Percentiles rank a stretch among this genome's conserved stretches.
phyloP scores from a whole-genome alignment of 1,139 yeast genomes.

The Candida freyschussii region DNA sequence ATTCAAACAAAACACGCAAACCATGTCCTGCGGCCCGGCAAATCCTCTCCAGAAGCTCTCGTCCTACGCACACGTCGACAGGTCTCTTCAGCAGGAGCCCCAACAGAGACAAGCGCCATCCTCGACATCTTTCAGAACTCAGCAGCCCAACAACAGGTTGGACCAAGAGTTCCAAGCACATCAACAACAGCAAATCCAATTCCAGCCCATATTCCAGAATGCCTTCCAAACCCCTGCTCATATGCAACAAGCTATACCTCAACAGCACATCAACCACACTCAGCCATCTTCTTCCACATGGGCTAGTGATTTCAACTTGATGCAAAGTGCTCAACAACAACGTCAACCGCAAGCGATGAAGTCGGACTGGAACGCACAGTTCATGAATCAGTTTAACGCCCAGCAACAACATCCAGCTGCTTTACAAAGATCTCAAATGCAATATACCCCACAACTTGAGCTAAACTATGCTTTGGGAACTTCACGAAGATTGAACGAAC shows the following conservation, averaged over 20 bases:
- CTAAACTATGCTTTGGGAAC: constrained; percentile 6
- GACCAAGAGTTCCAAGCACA: constrained; percentile 23
- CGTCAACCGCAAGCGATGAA: constrained; percentile 5
- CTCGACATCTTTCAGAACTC: constrained; percentile 16
- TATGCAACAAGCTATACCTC: constrained; percentile 5
- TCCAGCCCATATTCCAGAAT: constrained; percentile 14
- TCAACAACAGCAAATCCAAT: constrained; percentile 14
- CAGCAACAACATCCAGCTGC: constrained; percentile 1
- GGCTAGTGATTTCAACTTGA: constrained; percentile 14
- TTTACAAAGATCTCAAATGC: constrained; percentile 2
- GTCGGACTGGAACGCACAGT: constrained; percentile 20
- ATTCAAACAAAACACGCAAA: neutral
- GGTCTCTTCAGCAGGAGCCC: constrained; percentile 26
- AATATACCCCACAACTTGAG: constrained; percentile 9
- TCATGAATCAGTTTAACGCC: constrained; percentile 8
- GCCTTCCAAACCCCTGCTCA: constrained; percentile 9
- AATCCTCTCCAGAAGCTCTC: constrained; percentile 24
- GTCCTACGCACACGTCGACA: constrained; percentile 23
- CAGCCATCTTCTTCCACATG: constrained; percentile 10
- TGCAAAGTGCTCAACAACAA: constrained; percentile 6
- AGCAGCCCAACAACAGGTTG: constrained; percentile 14
- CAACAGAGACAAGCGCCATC: constrained; percentile 8
- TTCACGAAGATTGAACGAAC: constrained; percentile 21
- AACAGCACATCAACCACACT: constrained; percentile 1
- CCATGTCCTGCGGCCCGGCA: constrained; percentile 25